Evolutionary conservation across 139 green algal species (phyloP).

Genomic region (Coelastrella sp.): DNA sequence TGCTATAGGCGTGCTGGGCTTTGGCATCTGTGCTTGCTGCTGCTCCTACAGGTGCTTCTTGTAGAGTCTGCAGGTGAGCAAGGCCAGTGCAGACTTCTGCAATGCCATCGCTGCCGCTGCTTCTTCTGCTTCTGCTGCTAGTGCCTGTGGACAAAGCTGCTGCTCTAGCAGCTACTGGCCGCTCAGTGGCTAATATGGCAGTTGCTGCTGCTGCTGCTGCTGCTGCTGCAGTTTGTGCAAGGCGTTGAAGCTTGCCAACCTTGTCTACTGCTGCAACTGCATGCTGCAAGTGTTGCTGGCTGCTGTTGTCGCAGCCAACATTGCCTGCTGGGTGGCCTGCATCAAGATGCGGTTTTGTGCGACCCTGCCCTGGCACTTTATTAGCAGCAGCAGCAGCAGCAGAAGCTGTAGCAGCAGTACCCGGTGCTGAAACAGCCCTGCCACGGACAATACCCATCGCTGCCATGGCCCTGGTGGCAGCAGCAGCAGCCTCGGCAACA

Average conservation of each 20-base stretch:
- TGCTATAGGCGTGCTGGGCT: not conserved
- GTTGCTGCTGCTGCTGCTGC: not conserved
- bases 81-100: not conserved
- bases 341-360: not conserved
- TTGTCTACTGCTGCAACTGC: not conserved
- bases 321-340: not conserved
- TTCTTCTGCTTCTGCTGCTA: not conserved
- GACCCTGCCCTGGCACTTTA: not conserved
- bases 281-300: not conserved
- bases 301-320: not conserved
- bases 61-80: not conserved
- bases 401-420: not conserved
- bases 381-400: not conserved
- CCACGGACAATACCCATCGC: not conserved
- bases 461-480: slow-evolving; percentile 24
- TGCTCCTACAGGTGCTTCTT: not conserved
- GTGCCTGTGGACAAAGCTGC: not conserved
- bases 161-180: not conserved
- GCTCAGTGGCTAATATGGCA: not conserved
- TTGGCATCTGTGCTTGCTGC: not conserved
- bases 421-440: slow-evolving; percentile 19
- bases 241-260: not conserved
- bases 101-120: not conserved
- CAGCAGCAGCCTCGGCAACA: slow-evolving; percentile 21
- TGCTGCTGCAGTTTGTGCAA: not conserved